Evolutionary conservation across 306 rosid genomes (phyloP).

Genomic region (Lathyrus aphaca): DNA sequence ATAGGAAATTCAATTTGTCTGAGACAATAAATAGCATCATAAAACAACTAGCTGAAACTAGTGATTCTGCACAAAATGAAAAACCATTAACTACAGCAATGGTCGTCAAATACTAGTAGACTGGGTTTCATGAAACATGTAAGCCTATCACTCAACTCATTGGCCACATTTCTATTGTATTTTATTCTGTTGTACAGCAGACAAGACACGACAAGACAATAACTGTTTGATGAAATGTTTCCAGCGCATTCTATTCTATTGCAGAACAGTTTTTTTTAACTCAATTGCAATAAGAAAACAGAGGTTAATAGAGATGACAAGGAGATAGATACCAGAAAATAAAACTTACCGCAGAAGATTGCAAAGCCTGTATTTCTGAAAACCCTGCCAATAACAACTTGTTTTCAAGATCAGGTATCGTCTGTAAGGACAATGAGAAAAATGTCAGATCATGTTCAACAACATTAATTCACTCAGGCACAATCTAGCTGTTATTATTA

Average conservation of each 20-base stretch:
- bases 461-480: conserved; percentile 17
- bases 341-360: conserved; percentile 58
- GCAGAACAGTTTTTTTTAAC: neutral
- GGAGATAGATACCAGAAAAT: conserved; percentile 12
- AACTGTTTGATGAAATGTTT: conserved; percentile 12
- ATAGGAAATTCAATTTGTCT: neutral
- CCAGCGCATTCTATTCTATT: neutral
- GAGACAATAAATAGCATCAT: neutral
- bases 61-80: neutral
- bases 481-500: conserved; percentile 43
- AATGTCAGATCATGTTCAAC: conserved; percentile 38
- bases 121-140: conserved; percentile 9
- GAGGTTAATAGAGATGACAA: neutral
- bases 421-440: conserved; percentile 47
- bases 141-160: conserved; percentile 16
- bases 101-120: conserved; percentile 12
- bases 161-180: neutral
- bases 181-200: neutral
- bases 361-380: conserved; percentile 61
- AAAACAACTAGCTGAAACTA: neutral
- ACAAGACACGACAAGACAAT: neutral
- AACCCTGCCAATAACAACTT: conserved; percentile 79
- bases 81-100: conserved; percentile 5
- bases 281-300: neutral
- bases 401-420: conserved; percentile 55